These are phyloP conservation scores for Claviceps sp. DNA, from an alignment of 2,329 filamentous ascomycete species.

Conservation along the genomic window DNA sequence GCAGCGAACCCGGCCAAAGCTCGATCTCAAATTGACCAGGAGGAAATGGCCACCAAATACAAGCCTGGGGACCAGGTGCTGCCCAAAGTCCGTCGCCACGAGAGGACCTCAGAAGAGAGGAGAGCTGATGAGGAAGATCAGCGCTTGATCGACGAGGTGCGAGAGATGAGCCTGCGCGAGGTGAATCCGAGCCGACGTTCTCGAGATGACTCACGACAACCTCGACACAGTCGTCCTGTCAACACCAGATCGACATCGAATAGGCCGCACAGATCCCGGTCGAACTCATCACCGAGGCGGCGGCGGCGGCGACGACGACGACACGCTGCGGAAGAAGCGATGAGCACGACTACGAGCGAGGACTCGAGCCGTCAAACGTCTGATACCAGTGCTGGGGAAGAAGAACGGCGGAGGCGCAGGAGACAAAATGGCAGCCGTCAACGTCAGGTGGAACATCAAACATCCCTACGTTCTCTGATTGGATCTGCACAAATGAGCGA, in stretches of 20 bases:
- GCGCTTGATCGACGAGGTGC: slow-evolving; percentile 55
- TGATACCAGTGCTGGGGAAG: slow-evolving; percentile 24
- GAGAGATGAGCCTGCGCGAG: slow-evolving; percentile 60
- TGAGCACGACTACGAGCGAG: slow-evolving; percentile 13
- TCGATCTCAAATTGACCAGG: slow-evolving; percentile 58
- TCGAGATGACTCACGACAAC: slow-evolving; percentile 16
- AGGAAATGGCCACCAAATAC: slow-evolving; percentile 63
- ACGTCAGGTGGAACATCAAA: slow-evolving; percentile 72
- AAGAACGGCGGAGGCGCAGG: slow-evolving; percentile 18
- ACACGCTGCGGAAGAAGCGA: slow-evolving; percentile 11
- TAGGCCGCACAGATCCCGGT: slow-evolving; percentile 17
- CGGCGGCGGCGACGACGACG: slow-evolving; percentile 14
- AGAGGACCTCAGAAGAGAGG: slow-evolving; percentile 38
- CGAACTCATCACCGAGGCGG: slow-evolving; percentile 9
- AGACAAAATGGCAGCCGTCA: slow-evolving; percentile 33
- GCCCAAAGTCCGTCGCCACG: slow-evolving; percentile 40
- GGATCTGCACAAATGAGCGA: slow-evolving; percentile 66
- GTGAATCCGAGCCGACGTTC: slow-evolving; percentile 35
- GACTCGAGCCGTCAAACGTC: slow-evolving; percentile 15
- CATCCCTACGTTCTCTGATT: slow-evolving; percentile 72
- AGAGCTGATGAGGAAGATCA: slow-evolving; percentile 52
- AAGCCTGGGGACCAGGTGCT: slow-evolving; percentile 71
- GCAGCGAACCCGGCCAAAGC: slow-evolving; percentile 64
- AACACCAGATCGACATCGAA: slow-evolving; percentile 18
- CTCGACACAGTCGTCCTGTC: slow-evolving; percentile 22